phyloP scores from a whole-genome alignment of 2,329 filamentous ascomycete genomes.

The Colletotrichum noveboracense region DNA sequence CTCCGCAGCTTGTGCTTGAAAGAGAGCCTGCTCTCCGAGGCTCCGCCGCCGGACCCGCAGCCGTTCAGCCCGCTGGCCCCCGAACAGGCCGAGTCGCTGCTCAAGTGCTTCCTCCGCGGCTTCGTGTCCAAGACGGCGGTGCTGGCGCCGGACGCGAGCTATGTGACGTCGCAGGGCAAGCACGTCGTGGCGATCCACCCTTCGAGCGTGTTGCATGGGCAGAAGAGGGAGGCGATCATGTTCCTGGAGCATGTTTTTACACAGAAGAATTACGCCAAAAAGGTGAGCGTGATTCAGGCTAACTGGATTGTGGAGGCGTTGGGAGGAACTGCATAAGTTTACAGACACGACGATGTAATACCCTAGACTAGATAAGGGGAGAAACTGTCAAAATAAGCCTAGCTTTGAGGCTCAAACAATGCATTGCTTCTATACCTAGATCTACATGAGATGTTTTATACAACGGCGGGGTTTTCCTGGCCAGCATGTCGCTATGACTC shows the following conservation, averaged over 20 bases:
- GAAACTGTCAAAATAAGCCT: too few species aligned
- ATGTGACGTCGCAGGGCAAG: conserved; percentile 64
- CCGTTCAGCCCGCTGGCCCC: conserved; percentile 60
- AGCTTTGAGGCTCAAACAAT: neutral
- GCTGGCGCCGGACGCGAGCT: conserved; percentile 64
- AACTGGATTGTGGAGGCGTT: conserved; percentile 62
- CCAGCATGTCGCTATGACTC: conserved; percentile 24
- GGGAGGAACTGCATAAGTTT: conserved; percentile 25
- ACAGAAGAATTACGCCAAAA: conserved; percentile 70
- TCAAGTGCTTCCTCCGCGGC: conserved; percentile 67
- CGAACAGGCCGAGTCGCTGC: conserved; percentile 56
- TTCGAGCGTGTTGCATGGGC: conserved; percentile 65
- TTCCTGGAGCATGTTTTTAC: conserved; percentile 72
- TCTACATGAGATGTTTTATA: neutral
- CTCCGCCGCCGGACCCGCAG: conserved; percentile 57
- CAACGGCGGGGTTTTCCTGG: neutral
- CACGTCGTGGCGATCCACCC: conserved; percentile 68
- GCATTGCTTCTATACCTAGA: neutral
- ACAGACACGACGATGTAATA: too few species aligned
- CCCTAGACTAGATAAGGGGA: too few species aligned
- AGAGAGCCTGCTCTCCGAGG: conserved; percentile 53
- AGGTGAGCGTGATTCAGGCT: conserved; percentile 65
- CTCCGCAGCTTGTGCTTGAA: conserved; percentile 61
- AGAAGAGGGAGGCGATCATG: conserved; percentile 71
- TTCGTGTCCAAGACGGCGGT: conserved; percentile 67